These are phyloP conservation scores for Aegle marmelos DNA, from an alignment of 345 rosid genomes.

Conservation along the genomic window DNA sequence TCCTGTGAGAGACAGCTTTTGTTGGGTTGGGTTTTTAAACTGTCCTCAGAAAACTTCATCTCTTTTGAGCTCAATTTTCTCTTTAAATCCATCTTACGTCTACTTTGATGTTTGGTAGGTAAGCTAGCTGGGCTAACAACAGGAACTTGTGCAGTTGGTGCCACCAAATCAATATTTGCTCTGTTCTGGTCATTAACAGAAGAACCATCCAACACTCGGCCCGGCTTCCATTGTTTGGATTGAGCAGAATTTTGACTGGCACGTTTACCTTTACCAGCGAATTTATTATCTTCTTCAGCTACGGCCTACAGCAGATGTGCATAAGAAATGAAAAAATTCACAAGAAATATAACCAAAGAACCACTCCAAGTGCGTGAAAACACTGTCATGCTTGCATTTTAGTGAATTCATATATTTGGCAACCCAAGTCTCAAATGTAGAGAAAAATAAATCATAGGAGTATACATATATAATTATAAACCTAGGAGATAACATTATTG, in stretches of 20 bases:
- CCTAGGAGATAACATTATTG: no score
- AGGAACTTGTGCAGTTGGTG: conserved; percentile 43
- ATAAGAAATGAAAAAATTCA: not conserved
- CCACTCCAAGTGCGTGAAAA: not conserved
- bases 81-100: conserved; percentile 64
- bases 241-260: conserved; percentile 39
- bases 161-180: conserved; percentile 29
- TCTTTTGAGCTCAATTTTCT: conserved; percentile 37
- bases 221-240: conserved; percentile 45
- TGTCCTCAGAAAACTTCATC: conserved; percentile 38
- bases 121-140: conserved; percentile 35
- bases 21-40: conserved; percentile 36
- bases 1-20: conserved; percentile 30
- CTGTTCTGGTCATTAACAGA: conserved; percentile 41
- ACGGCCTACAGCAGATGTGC: conserved; percentile 37
- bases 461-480: not conserved
- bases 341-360: conserved; percentile 1
- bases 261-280: conserved; percentile 37
- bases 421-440: not conserved
- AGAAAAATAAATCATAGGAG: not conserved
- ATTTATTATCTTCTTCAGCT: conserved; percentile 40
- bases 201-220: conserved; percentile 36
- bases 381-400: not conserved
- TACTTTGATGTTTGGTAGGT: conserved; percentile 43
- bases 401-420: not conserved